A percentile compares a stretch with the other conserved stretches of the same genome.
These are phyloP conservation scores for Globisporangium abappressorium DNA, from an alignment of 352 stramenopile genomes.

Conservation along the genomic window DNA sequence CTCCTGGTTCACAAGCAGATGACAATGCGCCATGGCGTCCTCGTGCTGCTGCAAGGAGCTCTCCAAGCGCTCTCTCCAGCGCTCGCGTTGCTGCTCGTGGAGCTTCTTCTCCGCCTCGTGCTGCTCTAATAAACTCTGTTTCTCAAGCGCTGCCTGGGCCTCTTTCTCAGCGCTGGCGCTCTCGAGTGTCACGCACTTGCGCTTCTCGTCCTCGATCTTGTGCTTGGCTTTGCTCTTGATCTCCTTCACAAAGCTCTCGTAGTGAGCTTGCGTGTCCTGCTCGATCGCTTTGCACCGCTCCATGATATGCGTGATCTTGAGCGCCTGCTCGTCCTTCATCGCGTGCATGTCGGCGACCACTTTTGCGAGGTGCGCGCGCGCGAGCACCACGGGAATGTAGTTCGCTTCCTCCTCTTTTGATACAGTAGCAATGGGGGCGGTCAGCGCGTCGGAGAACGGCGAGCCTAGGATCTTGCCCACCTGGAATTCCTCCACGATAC, in stretches of 20 bases:
- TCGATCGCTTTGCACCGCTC: slow-evolving; percentile 57
- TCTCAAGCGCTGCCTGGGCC: slow-evolving; percentile 2
- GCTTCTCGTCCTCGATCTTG: slow-evolving; percentile 25
- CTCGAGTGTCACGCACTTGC: slow-evolving; percentile 9
- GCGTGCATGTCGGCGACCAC: slow-evolving; percentile 77
- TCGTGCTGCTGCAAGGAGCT: slow-evolving; percentile 39
- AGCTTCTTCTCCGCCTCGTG: slow-evolving; percentile 20
- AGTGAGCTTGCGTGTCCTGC: slow-evolving; percentile 46
- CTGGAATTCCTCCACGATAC: slow-evolving; percentile 42
- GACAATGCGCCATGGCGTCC: slow-evolving; percentile 35
- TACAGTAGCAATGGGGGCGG: slow-evolving; percentile 11
- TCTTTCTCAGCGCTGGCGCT: slow-evolving; percentile 1
- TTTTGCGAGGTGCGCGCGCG: slow-evolving; percentile 49
- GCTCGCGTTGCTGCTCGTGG: slow-evolving; percentile 23
- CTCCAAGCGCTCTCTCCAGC: slow-evolving; percentile 41
- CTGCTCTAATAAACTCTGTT: slow-evolving; percentile 17
- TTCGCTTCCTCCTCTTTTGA: slow-evolving; percentile 32
- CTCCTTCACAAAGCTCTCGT: slow-evolving; percentile 47
- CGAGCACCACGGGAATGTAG: slow-evolving; percentile 76
- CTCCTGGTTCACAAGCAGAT: slow-evolving; percentile 20
- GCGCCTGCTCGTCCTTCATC: slow-evolving; percentile 66
- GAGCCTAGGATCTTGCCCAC: slow-evolving; percentile 38
- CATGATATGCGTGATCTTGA: slow-evolving; percentile 49
- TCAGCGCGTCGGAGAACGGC: slow-evolving; percentile 11
- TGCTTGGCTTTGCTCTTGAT: slow-evolving; percentile 24